Conservation (phyloP, 139 green algal genomes). For the Trebouxia sp. region DNA sequence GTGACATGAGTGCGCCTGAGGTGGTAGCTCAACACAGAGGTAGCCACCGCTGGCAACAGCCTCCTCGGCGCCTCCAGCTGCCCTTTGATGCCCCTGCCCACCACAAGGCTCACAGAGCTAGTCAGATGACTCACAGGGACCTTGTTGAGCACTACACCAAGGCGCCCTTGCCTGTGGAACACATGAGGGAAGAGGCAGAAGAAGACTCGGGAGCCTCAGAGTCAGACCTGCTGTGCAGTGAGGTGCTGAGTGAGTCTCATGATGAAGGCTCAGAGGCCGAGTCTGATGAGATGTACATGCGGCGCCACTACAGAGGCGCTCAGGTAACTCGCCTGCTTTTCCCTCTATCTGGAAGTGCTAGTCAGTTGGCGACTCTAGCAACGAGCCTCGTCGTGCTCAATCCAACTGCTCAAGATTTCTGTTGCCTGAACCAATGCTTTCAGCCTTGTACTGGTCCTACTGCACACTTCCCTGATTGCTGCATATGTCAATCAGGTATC, state of each 20-base stretch:
- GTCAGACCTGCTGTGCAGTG: conserved; percentile 17
- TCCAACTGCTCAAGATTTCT: no score
- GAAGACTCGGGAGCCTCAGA: conserved; percentile 18
- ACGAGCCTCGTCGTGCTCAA: not conserved
- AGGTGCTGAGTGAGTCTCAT: conserved; percentile 24
- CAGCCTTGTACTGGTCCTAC: no score
- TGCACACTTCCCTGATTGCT: no score
- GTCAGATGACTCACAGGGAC: not conserved
- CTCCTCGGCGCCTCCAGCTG: not conserved
- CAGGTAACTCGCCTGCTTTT: not conserved
- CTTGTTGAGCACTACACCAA: not conserved
- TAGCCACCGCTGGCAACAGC: conserved; percentile 8
- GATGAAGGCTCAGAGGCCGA: conserved; percentile 9
- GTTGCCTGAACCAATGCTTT: no score
- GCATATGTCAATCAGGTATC: no score
- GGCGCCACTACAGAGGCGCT: not conserved
- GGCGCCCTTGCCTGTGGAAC: not conserved
- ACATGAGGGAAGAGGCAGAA: not conserved
- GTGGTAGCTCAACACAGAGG: conserved; percentile 7
- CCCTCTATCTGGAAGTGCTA: no score
- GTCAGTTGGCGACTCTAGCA: no score
- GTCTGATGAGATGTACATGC: not conserved
- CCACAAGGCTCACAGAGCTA: not conserved
- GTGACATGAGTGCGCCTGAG: conserved; percentile 12
- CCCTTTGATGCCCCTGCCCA: not conserved